Conservation (phyloP, 2,329 filamentous ascomycete species). For the Colletotrichum sp. region DNA sequence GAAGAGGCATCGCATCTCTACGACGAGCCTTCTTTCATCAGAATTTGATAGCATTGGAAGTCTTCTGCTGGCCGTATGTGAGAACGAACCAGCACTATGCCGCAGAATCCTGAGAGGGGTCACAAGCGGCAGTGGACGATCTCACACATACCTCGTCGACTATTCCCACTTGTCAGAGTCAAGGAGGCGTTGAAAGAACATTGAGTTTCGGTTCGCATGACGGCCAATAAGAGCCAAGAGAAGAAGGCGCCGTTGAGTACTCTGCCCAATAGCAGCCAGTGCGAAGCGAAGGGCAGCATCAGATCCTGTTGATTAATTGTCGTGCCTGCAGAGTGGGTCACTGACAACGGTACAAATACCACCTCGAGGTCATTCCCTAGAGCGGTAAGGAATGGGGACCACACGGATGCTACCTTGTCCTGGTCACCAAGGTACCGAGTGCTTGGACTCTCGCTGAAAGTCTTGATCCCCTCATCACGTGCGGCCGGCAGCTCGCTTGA, state of each 20-base stretch:
- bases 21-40: not conserved
- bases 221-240: not conserved
- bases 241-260: not conserved
- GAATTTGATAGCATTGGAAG: not conserved
- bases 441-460: not conserved
- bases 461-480: not conserved
- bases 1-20: not conserved
- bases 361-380: not conserved
- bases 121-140: not conserved
- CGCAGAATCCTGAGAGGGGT: not conserved
- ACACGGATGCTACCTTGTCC: not conserved
- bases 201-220: slow-evolving; percentile 1
- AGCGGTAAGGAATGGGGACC: not conserved
- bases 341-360: not conserved
- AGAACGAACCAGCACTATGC: not conserved
- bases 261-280: not conserved
- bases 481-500: not conserved
- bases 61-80: not conserved
- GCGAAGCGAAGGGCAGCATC: not conserved
- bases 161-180: not conserved
- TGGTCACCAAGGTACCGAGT: slow-evolving; percentile 1
- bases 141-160: not conserved
- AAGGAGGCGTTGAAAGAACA: not conserved
- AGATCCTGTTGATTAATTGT: not conserved
- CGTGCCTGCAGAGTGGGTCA: not conserved